A percentile compares a stretch with the other conserved stretches of the same genome.
Conservation (phyloP, 2,329 filamentous ascomycete genomes). For the Hymenoscyphus fructigenus region DNA sequence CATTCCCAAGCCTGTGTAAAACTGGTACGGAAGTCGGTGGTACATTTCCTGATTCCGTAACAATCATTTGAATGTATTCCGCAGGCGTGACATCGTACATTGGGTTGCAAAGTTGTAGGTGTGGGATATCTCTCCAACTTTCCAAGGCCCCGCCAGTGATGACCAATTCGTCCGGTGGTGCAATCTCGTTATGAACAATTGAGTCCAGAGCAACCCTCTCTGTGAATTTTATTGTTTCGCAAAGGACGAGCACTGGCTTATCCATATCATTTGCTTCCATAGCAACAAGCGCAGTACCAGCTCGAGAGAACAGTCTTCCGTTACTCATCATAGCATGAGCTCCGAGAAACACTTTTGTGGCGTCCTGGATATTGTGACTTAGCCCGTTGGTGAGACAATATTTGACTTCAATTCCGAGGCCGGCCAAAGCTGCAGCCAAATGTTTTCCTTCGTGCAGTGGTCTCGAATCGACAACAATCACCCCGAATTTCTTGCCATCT, state of each 20-base stretch:
- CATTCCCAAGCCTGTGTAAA: slow-evolving; percentile 59
- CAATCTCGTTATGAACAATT: slow-evolving; percentile 92
- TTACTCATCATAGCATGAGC: slow-evolving; percentile 96
- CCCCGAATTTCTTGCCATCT: slow-evolving; percentile 72
- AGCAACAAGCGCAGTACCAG: slow-evolving; percentile 84
- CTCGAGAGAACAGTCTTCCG: slow-evolving; percentile 82
- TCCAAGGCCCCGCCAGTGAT: slow-evolving; percentile 42
- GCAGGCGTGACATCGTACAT: slow-evolving; percentile 92
- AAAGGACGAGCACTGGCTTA: slow-evolving; percentile 83
- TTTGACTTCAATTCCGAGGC: slow-evolving; percentile 69
- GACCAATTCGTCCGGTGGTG: slow-evolving; percentile 65
- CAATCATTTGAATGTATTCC: slow-evolving; percentile 81
- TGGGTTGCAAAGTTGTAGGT: slow-evolving; percentile 66
- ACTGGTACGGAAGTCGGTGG: slow-evolving; percentile 83
- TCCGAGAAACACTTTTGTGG: slow-evolving; percentile 68
- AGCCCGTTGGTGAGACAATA: slow-evolving; percentile 82
- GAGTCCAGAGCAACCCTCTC: slow-evolving; percentile 87
- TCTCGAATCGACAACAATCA: slow-evolving; percentile 79
- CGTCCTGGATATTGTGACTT: slow-evolving; percentile 68
- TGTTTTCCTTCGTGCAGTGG: slow-evolving; percentile 69
- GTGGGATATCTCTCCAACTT: slow-evolving; percentile 57
- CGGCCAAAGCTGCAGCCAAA: slow-evolving; percentile 68
- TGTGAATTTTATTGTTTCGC: slow-evolving; percentile 94
- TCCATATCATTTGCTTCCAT: slow-evolving; percentile 75
- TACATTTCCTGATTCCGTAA: slow-evolving; percentile 87